Base-by-base conservation (phyloP, 352 stramenopile genomes). In the Phytophthora idaei region DNA sequence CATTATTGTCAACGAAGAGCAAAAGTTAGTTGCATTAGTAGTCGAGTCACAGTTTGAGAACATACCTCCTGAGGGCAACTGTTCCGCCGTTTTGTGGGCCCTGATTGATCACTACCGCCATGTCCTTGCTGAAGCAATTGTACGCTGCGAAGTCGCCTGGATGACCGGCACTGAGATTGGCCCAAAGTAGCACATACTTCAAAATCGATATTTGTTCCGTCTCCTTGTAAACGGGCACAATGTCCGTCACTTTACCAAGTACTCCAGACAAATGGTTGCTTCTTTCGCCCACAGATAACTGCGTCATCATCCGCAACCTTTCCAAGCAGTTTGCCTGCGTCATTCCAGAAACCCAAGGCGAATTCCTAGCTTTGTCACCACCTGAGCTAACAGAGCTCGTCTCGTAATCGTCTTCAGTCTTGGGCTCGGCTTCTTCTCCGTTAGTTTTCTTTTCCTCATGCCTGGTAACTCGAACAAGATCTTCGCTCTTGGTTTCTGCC, bases 121-220 rank as follows among this genome's bases (percentile, higher is more conserved):
- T 54, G 10, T 25, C n/a, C 27, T 51, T 12, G n/a, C n/a, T 32
- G 28, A 64, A 64, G 5, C 9, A 7, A n/a, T 32, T 12, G 17
- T 45, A 39, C 11, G 36, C 15, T 41, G 11, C 3, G 3, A 56
- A 21, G 27, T 54, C 34, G n/a, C 14, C 14, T 47, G 15, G 32
- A 3, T 21, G 21, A 6, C 12, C 32, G 25, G 34, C 25, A 37
- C 45, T 57, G 15, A 56, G 36, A 27, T 56, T 17, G 2, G 57
- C 32, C 57, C 45, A 64, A 12, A 49, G 27, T 9, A 57, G 5
- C 45, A 57, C 57, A 44, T 56, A 57, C 28, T 57, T 64, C 34
- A 64, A 4, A 12, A 64, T 49, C 8, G 25, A 48, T 1, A 48
- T 17, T 28, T 48, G 21, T 6, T 39, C 11, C 0, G 25, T 10